Base-by-base conservation (phyloP, 2,329 filamentous ascomycete genomes). In the Dothistroma septosporum region DNA sequence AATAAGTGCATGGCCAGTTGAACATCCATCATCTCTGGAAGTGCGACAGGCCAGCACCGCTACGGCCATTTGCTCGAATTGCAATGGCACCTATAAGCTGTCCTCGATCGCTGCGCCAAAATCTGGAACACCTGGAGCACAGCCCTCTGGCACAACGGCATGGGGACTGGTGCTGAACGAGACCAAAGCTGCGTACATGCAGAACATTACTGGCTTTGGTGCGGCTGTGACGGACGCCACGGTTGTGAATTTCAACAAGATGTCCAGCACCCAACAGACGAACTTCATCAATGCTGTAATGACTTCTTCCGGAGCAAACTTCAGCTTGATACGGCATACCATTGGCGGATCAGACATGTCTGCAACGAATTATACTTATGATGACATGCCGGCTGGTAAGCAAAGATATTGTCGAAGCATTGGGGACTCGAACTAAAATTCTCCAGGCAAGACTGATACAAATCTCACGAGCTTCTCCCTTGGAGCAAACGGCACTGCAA, bases 131-230 rank as follows among this genome's bases (percentile, higher is more conserved):
- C 48, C 48, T n/a, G 55, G 52, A 10, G 56, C 37, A 31, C 46
- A 55, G 7, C 58, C 61, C 16, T 28, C 41, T 22, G 61, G 59
- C 8, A 47, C 35, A 22, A 56, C 47, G 19, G 35, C 52, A 28
- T 65, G 61, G 59, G 57, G 65, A 0, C 50, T 66, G 8, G 62
- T 61, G 19, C 61, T 72, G 54, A 68, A 71, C 64, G 67, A 66
- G 32, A 69, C 70, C 22, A 61, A 48, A 2, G 57, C 56, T 1
- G 65, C 58, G 1, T 61, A 64, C 47, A 49, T 60, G 46, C 63
- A 67, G 49, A 58, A 24, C 14, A 58, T 67, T 21, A 62, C 55
- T 22, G 65, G 65, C 16, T 67, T 67, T 11, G 65, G 65, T 16
- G 65, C 59, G n/a, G 61, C 61, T 14, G 60, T 67, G 16, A 67